Base-by-base conservation (phyloP, 2,329 filamentous ascomycete species). In the Truncatella angustata region DNA sequence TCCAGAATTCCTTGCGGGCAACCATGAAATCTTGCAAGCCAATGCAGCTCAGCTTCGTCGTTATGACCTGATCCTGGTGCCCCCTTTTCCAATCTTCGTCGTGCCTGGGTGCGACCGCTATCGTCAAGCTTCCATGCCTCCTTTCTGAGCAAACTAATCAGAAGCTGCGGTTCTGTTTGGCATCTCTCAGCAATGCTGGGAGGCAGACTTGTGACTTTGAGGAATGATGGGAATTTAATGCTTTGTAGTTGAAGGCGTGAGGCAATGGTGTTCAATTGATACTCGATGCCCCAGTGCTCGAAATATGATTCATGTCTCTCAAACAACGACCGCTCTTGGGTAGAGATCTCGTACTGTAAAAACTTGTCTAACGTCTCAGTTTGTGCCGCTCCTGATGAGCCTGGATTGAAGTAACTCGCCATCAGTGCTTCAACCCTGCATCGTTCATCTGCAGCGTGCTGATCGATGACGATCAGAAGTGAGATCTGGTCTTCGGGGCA, bases 381-480 rank as follows among this genome's bases (percentile, higher is more conserved):
- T 6, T 60, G 55, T 1, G 68, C 67, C 18, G 4, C 9, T 21
- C 16, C n/a, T 18, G 37, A 10, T 24, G 14, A 23, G 1, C 30
- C 46, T 16, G 23, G 4, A 55, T 53, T 49, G 56, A 84, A 84
- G 51, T 82, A 84, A 5, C 58, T 58, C 0, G 60, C 59, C 65
- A 95, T 84, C 1, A 99, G 75, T 0, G 69, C 66, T 65, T 99
- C 94, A 1, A 97, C 80, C 1, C 86, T 85, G 56, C 88, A 85
- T 42, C 94, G 81, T 72, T 99, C 94, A 65, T 97, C 93, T 3
- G 92, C 94, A 1, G 94, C 94, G 65, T 99, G 94, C 63, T 99
- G 94, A 63, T 99, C 94, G 5, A 97, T 79, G 35, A 97, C 75
- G 0, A 96, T 78, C 4, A 97, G 72, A 1, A 84, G 23, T 45